phyloP scores from a whole-genome alignment of 371 early-diverging fungal species.

The Apophysomyces trapeziformis region DNA sequence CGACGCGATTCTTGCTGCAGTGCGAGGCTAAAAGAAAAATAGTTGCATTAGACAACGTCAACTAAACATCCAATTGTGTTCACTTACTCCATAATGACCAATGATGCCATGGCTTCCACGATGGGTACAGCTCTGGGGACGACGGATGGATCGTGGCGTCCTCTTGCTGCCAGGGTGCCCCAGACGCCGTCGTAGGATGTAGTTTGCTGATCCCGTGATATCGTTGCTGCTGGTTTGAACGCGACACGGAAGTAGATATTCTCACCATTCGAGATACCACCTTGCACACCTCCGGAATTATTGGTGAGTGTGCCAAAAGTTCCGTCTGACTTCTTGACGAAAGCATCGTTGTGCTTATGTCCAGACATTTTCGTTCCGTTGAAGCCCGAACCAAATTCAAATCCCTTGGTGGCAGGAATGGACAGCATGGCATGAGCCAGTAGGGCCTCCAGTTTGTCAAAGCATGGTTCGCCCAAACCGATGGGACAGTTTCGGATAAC shows the following conservation, averaged over 20 bases:
- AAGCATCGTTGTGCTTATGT: slow-evolving; percentile 93
- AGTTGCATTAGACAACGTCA: not conserved
- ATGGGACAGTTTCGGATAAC: slow-evolving; percentile 92
- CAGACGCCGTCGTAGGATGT: slow-evolving; percentile 82
- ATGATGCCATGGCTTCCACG: slow-evolving; percentile 96
- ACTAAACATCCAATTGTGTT: not conserved
- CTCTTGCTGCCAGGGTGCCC: slow-evolving; percentile 90
- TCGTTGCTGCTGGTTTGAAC: slow-evolving; percentile 97
- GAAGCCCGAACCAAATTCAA: slow-evolving; percentile 96
- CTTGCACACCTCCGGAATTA: slow-evolving; percentile 96
- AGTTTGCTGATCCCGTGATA: slow-evolving; percentile 87
- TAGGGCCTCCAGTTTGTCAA: slow-evolving; percentile 96
- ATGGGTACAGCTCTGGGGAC: slow-evolving; percentile 96
- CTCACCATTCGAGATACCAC: slow-evolving; percentile 97
- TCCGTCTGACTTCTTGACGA: slow-evolving; percentile 63
- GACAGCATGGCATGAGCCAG: slow-evolving; percentile 99
- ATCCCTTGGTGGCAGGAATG: slow-evolving; percentile 97
- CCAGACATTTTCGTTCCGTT: slow-evolving; percentile 88
- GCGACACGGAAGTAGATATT: slow-evolving; percentile 95
- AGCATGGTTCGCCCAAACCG: slow-evolving; percentile 98
- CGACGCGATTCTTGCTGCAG: slow-evolving; percentile 71
- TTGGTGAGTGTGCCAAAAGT: slow-evolving; percentile 86
- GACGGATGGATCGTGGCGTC: slow-evolving; percentile 98
- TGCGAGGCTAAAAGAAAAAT: slow-evolving; percentile 44
- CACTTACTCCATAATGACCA: slow-evolving; percentile 91